Conservation (phyloP, 257 asterid genomes). For the Linderniella brevidens region DNA sequence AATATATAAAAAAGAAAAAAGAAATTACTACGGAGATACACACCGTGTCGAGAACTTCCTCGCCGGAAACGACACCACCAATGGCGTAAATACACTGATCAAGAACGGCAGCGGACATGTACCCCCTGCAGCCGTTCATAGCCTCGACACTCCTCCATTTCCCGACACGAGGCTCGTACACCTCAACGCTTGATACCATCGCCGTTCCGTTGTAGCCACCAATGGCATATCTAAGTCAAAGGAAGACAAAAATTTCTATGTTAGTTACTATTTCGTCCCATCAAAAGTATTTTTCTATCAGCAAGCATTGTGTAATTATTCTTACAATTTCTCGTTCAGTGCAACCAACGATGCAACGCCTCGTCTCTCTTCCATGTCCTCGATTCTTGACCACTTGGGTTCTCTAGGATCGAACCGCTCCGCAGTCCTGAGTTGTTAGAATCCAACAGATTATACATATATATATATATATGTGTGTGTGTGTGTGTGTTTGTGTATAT, state of each 20-base stretch:
- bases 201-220: conserved; percentile 57
- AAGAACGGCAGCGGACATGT: conserved; percentile 29
- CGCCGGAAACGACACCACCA: conserved; percentile 33
- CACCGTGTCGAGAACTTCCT: conserved; percentile 34
- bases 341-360: conserved; percentile 53
- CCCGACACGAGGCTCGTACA: conserved; percentile 47
- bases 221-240: conserved; percentile 34
- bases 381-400: conserved; percentile 8
- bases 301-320: not conserved
- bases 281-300: too few relatives aligned
- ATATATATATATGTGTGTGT: too few relatives aligned
- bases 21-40: not conserved
- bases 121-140: conserved; percentile 33
- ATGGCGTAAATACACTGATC: conserved; percentile 29
- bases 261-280: too few relatives aligned
- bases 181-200: conserved; percentile 41
- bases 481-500: too few relatives aligned
- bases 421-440: conserved; percentile 18
- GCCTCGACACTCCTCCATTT: conserved; percentile 40
- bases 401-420: conserved; percentile 76
- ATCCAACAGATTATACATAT: too few relatives aligned
- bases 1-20: not conserved
- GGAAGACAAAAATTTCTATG: too few relatives aligned
- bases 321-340: conserved; percentile 45
- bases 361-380: conserved; percentile 32